Conservation (phyloP, 768 basidiomycete genomes). For the Stropharia rugosoannulata region DNA sequence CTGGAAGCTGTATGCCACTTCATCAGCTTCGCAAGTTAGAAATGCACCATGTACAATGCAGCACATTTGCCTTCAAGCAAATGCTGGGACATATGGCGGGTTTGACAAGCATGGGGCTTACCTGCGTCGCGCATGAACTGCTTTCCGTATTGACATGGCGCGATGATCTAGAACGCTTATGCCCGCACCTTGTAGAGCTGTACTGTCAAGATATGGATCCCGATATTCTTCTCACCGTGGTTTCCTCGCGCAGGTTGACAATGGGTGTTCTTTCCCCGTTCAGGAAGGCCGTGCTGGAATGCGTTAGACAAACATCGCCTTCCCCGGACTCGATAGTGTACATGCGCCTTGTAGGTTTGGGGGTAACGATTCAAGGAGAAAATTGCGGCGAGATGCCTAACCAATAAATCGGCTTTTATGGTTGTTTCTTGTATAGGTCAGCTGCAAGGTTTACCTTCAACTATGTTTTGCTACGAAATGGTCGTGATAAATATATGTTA, state of each 20-base stretch:
- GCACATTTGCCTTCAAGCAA: conserved; percentile 13
- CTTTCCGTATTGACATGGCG: conserved; percentile 18
- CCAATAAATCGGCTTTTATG: neutral
- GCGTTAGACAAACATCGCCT: conserved; percentile 6
- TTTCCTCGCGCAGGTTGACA: conserved; percentile 14
- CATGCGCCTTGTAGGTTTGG: neutral
- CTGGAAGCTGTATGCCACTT: conserved; percentile 20
- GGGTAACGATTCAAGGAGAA: neutral
- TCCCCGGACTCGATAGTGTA: neutral
- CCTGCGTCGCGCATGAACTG: conserved; percentile 20
- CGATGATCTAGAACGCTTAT: conserved; percentile 7
- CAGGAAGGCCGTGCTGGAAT: conserved; percentile 18
- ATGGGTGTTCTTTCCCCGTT: conserved; percentile 9
- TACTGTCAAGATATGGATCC: conserved; percentile 27
- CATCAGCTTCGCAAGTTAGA: conserved; percentile 26
- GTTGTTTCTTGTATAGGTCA: neutral
- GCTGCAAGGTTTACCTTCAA: too few relatives aligned
- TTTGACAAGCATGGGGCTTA: conserved; percentile 21
- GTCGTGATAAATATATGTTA: neutral
- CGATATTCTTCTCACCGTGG: conserved; percentile 15
- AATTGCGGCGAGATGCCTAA: neutral
- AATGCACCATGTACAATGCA: conserved; percentile 26
- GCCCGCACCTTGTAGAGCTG: conserved; percentile 22
- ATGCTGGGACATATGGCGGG: conserved; percentile 27
- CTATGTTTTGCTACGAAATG: neutral